Conservation (phyloP, 2,329 filamentous ascomycete genomes). For the Claviceps arundinis region DNA sequence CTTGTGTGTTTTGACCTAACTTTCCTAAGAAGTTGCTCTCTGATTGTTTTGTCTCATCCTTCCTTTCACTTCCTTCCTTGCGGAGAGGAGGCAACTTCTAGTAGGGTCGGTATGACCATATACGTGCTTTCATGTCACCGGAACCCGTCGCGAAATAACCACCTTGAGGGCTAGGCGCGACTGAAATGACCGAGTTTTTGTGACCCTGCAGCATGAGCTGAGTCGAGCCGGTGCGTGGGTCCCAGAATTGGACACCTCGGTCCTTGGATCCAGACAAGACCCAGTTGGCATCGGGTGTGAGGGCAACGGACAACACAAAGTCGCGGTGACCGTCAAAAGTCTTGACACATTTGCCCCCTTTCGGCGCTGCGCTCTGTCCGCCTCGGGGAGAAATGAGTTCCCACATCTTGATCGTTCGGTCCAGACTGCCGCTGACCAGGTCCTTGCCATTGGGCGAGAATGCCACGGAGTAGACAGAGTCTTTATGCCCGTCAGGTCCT, state of each 20-base stretch:
- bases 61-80: not conserved
- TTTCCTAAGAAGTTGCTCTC: no score
- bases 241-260: conserved; percentile 96
- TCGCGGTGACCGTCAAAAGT: conserved; percentile 98
- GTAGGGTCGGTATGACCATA: conserved; percentile 69
- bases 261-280: conserved; percentile 97
- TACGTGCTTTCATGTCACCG: conserved; percentile 92
- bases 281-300: conserved; percentile 90
- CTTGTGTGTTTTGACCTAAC: not conserved
- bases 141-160: conserved; percentile 90
- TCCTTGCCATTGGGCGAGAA: conserved; percentile 90
- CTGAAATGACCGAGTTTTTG: conserved; percentile 97
- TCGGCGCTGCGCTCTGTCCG: conserved; percentile 52
- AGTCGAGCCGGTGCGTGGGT: conserved; percentile 80
- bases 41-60: not conserved
- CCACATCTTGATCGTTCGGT: conserved; percentile 99
- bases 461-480: conserved; percentile 91
- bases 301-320: conserved; percentile 88
- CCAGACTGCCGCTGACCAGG: conserved; percentile 84
- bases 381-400: conserved; percentile 66
- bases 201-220: conserved; percentile 98
- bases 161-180: conserved; percentile 81
- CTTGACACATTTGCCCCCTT: conserved; percentile 85
- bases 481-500: conserved; percentile 87
- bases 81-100: conserved; percentile 10